Conservation (phyloP, 2,329 filamentous ascomycete species). For the Curvularia sp. region DNA sequence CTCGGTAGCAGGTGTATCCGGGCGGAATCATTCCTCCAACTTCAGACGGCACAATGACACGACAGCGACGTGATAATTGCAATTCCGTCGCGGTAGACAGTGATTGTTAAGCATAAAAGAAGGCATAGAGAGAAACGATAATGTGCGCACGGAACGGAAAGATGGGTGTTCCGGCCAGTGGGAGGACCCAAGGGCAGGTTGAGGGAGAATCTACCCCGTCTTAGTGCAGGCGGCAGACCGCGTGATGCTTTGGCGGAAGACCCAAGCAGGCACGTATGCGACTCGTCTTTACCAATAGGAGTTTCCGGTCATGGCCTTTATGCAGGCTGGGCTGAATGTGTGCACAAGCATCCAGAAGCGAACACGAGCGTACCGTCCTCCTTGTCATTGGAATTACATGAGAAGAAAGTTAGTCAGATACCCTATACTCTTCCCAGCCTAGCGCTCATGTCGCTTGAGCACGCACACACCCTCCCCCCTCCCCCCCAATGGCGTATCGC, state of each 20-base stretch:
- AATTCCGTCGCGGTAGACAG: not conserved
- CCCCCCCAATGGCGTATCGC: not conserved
- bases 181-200: not conserved
- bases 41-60: not conserved
- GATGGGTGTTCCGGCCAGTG: not conserved
- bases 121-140: not conserved
- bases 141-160: not conserved
- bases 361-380: constrained; percentile 1
- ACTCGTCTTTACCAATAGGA: constrained; percentile 2
- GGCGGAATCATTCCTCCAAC: not conserved
- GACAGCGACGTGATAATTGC: not conserved
- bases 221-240: not conserved
- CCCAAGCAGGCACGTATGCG: not conserved
- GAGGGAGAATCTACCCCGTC: not conserved
- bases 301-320: constrained; percentile 4
- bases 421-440: not conserved
- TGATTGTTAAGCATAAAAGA: not conserved
- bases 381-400: not conserved
- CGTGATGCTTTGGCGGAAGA: constrained; percentile 5
- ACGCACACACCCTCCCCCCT: not conserved
- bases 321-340: not conserved
- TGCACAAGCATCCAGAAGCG: constrained; percentile 4
- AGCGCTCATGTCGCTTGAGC: not conserved
- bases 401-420: not conserved
- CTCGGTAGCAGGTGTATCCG: not conserved